phyloP scores from a whole-genome alignment of 2,329 filamentous ascomycete species.

The Pyricularia grisea region DNA sequence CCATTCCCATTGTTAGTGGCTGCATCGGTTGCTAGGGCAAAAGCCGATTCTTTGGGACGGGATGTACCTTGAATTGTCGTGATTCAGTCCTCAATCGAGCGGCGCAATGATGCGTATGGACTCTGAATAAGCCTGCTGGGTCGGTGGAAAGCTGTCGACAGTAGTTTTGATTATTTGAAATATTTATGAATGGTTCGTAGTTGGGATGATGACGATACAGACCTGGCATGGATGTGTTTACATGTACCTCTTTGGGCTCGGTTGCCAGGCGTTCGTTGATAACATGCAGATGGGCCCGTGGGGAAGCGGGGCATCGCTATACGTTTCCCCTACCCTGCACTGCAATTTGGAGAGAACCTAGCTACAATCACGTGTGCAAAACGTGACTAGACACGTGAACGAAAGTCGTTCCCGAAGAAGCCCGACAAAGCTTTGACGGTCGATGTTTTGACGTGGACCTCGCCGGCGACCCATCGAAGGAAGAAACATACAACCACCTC shows the following conservation, averaged over 20 bases:
- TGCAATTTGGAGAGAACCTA: not conserved
- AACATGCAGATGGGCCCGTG: too few relatives aligned
- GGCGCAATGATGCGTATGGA: not conserved
- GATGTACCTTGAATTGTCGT: not conserved
- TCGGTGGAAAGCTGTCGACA: not conserved
- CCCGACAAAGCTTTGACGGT: not conserved
- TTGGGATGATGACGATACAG: not conserved
- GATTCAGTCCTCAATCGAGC: not conserved
- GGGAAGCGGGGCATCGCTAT: not conserved
- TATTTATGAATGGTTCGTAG: not conserved
- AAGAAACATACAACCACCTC: not conserved
- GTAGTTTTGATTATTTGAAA: not conserved
- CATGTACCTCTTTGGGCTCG: not conserved
- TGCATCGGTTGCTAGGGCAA: not conserved
- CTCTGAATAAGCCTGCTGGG: not conserved
- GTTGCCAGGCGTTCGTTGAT: not conserved
- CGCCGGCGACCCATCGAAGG: not conserved
- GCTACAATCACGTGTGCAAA: not conserved
- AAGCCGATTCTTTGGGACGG: not conserved
- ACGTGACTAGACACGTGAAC: too few relatives aligned
- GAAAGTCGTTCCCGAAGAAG: not conserved
- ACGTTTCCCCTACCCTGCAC: not conserved
- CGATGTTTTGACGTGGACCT: not conserved
- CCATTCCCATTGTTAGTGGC: not conserved
- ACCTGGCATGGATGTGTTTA: not conserved